These are phyloP conservation scores for Lodderomyces beijingensis DNA, from an alignment of 1,139 yeast species.

Conservation along the genomic window DNA sequence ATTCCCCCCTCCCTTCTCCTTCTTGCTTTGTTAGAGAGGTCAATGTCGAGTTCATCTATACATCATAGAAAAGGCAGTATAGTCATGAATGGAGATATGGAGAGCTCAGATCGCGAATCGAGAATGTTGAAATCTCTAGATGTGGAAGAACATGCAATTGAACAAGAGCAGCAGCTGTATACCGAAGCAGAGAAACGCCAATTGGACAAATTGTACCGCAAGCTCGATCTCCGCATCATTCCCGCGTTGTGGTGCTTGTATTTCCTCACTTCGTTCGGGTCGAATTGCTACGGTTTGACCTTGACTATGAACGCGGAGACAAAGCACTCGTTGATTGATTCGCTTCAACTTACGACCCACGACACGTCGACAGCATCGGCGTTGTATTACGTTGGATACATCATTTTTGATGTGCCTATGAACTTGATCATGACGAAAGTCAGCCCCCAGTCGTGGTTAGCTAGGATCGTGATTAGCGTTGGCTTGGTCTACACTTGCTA, in stretches of 20 bases:
- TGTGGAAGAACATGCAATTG: constrained; percentile 9
- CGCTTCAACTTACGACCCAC: constrained; percentile 49
- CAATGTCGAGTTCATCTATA: no score
- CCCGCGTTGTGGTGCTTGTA: constrained; percentile 83
- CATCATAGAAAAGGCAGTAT: no score
- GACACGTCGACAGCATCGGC: constrained; percentile 77
- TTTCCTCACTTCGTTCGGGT: constrained; percentile 75
- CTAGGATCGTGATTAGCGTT: constrained; percentile 71
- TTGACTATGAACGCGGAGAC: constrained; percentile 69
- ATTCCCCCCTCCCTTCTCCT: no score
- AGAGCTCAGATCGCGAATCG: constrained; percentile 2
- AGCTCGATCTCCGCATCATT: constrained; percentile 65
- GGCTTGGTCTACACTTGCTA: constrained; percentile 78
- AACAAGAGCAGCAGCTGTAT: constrained; percentile 6
- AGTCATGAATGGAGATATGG: no score
- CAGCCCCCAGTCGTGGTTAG: constrained; percentile 81
- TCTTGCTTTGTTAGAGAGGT: no score
- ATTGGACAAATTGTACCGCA: constrained; percentile 59
- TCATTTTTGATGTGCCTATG: constrained; percentile 85
- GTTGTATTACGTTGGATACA: constrained; percentile 75
- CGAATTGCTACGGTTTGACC: constrained; percentile 73
- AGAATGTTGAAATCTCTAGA: constrained; percentile 7
- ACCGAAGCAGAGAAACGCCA: constrained; percentile 17
- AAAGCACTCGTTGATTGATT: constrained; percentile 59
- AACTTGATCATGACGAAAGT: constrained; percentile 78